Percentiles rank a stretch among this genome's conserved stretches.
These are phyloP conservation scores for Prunus salicina DNA, from an alignment of 306 rosid species.

Conservation along the genomic window DNA sequence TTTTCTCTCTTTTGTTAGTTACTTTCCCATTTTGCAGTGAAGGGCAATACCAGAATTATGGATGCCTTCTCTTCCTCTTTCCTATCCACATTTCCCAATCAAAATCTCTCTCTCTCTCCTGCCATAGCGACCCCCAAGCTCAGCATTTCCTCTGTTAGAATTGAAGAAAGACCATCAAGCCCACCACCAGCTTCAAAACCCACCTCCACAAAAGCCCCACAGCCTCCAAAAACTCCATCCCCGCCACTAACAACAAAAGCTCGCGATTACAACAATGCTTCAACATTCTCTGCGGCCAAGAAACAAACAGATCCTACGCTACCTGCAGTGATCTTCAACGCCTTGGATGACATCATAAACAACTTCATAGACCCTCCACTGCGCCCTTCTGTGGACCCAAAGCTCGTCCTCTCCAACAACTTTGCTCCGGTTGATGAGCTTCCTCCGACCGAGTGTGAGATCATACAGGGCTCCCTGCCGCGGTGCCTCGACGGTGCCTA, in stretches of 20 bases:
- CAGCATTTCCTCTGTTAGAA: constrained; percentile 34
- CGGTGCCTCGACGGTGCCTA: constrained; percentile 70
- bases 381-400: constrained; percentile 61
- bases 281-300: background rate
- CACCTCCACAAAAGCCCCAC: background rate
- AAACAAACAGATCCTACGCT: constrained; percentile 3
- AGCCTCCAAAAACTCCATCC: background rate
- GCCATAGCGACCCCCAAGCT: constrained; percentile 20
- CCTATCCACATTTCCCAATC: constrained; percentile 20
- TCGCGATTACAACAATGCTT: background rate
- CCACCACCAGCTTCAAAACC: background rate
- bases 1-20: background rate
- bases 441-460: constrained; percentile 66
- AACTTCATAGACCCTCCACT: constrained; percentile 77
- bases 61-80: constrained; percentile 33
- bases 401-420: constrained; percentile 51
- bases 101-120: background rate
- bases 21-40: background rate
- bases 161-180: constrained; percentile 32
- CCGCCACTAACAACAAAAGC: background rate
- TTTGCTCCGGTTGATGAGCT: constrained; percentile 76
- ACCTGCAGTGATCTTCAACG: constrained; percentile 40
- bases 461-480: constrained; percentile 52
- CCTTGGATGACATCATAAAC: constrained; percentile 67
- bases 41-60: background rate